Evolutionary conservation across 2,329 filamentous ascomycete genomes (phyloP).

Genomic region (Stenocarpella maydis): DNA sequence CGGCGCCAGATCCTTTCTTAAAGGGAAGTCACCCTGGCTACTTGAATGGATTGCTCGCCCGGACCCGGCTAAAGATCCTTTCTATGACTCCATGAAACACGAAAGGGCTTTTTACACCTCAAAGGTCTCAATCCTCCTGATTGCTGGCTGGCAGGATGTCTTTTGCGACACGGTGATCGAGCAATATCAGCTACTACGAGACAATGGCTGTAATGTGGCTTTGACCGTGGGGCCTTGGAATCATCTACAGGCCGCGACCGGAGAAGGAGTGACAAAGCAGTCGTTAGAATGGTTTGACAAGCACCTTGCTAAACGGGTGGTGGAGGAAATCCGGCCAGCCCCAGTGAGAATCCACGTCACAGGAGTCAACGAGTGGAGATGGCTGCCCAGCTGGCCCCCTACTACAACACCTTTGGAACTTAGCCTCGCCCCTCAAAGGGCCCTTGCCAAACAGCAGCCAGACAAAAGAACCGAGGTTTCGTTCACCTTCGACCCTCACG

Average conservation of each 20-base stretch:
- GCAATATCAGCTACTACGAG: constrained; percentile 24
- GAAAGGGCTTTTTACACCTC: neutral
- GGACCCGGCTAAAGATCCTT: neutral
- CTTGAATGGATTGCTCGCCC: constrained; percentile 23
- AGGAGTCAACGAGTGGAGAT: constrained; percentile 30
- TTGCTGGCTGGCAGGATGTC: constrained; percentile 33
- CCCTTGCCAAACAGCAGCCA: neutral
- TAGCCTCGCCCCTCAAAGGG: constrained; percentile 18
- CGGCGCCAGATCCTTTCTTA: constrained; percentile 12
- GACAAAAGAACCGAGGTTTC: neutral
- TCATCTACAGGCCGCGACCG: constrained; percentile 4
- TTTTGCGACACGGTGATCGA: neutral
- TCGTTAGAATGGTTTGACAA: constrained; percentile 29
- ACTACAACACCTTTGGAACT: constrained; percentile 20
- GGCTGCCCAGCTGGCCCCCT: constrained; percentile 35
- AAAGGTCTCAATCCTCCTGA: constrained; percentile 20
- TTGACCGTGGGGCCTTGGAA: constrained; percentile 33
- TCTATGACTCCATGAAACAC: constrained; percentile 31
- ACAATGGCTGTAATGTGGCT: constrained; percentile 17
- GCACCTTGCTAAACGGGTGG: constrained; percentile 17
- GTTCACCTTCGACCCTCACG: constrained; percentile 40
- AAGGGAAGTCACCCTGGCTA: constrained; percentile 22
- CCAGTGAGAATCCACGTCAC: constrained; percentile 28
- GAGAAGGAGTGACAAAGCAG: constrained; percentile 15
- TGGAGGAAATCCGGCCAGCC: neutral